These are phyloP conservation scores for Wolfiporia cocos DNA, from an alignment of 1,284 basidiomycete genomes.

Conservation along the genomic window DNA sequence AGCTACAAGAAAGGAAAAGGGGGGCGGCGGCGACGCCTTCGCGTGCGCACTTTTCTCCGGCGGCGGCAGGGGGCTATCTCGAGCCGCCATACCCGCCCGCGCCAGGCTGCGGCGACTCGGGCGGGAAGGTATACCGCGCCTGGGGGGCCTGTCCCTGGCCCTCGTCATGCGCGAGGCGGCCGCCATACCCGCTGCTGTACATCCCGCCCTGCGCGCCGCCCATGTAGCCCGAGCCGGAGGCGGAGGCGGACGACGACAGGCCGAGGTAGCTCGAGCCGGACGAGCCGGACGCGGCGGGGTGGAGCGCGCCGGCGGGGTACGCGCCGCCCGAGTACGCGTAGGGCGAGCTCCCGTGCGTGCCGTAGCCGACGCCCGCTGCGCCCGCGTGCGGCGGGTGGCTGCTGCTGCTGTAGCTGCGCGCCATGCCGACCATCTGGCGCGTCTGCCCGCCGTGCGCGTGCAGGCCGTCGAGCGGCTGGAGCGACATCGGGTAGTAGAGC, in stretches of 20 bases:
- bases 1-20: too few species aligned
- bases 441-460: conserved; percentile 16
- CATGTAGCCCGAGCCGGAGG: conserved; percentile 14
- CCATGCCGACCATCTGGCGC: conserved; percentile 26
- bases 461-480: conserved; percentile 40
- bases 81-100: conserved; percentile 28
- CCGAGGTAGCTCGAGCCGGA: conserved; percentile 16
- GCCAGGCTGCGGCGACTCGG: conserved; percentile 28
- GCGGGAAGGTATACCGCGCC: conserved; percentile 22
- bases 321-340: conserved; percentile 19
- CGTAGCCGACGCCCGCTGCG: conserved; percentile 16
- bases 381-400: too few species aligned
- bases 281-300: conserved; percentile 6
- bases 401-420: conserved; percentile 21
- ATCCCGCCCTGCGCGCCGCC: conserved; percentile 15
- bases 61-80: too few species aligned
- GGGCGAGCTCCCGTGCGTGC: conserved; percentile 19
- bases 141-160: conserved; percentile 18
- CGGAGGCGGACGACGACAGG: conserved; percentile 18
- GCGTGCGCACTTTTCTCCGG: too few species aligned
- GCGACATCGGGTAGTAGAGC: conserved; percentile 68
- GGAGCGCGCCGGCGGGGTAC: conserved; percentile 17
- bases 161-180: conserved; percentile 20
- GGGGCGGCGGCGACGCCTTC: too few species aligned
- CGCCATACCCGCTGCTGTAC: conserved; percentile 13